Evolutionary conservation across 1,284 basidiomycete genomes (phyloP), one percentile per base, ranked within the genome.

Genomic region (Ustilago lituana): DNA sequence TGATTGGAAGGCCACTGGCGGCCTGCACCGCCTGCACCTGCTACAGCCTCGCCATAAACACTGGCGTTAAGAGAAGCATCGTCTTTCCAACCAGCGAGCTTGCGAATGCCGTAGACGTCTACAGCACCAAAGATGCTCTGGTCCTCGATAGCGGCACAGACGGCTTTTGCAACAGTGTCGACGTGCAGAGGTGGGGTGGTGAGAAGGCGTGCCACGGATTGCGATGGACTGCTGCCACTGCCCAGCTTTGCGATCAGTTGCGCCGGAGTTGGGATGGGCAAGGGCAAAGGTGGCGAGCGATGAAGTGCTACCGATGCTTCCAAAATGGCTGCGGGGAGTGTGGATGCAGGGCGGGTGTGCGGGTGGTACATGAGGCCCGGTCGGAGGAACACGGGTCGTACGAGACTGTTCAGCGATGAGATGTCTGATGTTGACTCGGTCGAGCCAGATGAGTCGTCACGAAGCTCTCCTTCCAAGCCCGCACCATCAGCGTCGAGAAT

Each of bases 341-440:
- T 91, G 3, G 91, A 90, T 41, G 93, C 82, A 7, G 96, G 95
- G 31, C 94, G 89, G 63, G 89, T 86, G 83, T 97, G 93, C 5
- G 95, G 91, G 80, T 98, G 94, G 84, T 98, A 98, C 81, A 98
- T 93, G 50, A 98, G 85, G 65, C 94, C 94, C 91, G 59, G 73
- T 10, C 63, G 61, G 15, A 75, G 19, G 15, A 64, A 67, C 20
- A 71, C 54, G 10, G 68, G 63, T 20, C 72, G 61, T 3, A 72
- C 55, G 3, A 62, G 45, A 9, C 47, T 35, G 1, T 29, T 43
- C 4, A n/a, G 7, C 4, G 36, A 12, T 6, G 37, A 35, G 24
- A 53, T 36, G 1, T 65, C 38, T 7, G 44, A 6, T 6, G 14
- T 22, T 11, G 23, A 5, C 11, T 43, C 38, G 9, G 29, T 9